Percentiles rank a stretch among this genome's conserved stretches.
Evolutionary conservation across 2,329 filamentous ascomycete genomes (phyloP).

Genomic region (Blumeria graminis): DNA sequence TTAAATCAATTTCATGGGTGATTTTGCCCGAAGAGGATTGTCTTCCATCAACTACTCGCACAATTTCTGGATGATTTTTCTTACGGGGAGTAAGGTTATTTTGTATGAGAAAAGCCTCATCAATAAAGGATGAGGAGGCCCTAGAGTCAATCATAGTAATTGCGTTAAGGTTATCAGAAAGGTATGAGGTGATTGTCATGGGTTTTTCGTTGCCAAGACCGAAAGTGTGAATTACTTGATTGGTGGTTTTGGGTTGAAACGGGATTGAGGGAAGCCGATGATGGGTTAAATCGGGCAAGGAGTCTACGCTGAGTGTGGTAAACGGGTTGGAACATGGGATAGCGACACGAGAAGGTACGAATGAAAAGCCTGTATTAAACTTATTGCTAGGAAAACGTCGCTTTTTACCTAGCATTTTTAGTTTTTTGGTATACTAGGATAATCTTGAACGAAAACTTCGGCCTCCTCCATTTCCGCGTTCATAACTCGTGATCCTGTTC

Average conservation of each 20-base stretch:
- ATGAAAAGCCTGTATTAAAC: not conserved
- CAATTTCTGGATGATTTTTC: not conserved
- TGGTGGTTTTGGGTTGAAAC: not conserved
- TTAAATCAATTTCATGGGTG: not conserved
- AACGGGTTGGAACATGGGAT: not conserved
- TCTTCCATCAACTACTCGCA: not conserved
- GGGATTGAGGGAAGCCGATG: not conserved
- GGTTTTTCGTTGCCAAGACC: not conserved
- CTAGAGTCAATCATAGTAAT: not conserved
- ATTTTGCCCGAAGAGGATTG: not conserved
- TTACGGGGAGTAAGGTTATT: not conserved
- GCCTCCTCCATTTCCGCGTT: not conserved
- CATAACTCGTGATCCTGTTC: not conserved
- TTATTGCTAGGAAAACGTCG: not conserved
- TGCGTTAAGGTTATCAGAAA: not conserved
- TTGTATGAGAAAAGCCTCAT: not conserved
- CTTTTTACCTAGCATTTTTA: not conserved
- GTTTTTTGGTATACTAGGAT: not conserved
- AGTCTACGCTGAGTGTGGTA: not conserved
- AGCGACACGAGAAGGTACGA: not conserved
- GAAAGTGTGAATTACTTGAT: not conserved
- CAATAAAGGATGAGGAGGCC: not conserved
- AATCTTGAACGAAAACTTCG: not conserved
- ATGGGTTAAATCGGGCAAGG: not conserved
- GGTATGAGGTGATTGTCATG: not conserved